phyloP scores from a whole-genome alignment of 2,329 filamentous ascomycete species.

The Neofusicoccum kwambonambiense region DNA sequence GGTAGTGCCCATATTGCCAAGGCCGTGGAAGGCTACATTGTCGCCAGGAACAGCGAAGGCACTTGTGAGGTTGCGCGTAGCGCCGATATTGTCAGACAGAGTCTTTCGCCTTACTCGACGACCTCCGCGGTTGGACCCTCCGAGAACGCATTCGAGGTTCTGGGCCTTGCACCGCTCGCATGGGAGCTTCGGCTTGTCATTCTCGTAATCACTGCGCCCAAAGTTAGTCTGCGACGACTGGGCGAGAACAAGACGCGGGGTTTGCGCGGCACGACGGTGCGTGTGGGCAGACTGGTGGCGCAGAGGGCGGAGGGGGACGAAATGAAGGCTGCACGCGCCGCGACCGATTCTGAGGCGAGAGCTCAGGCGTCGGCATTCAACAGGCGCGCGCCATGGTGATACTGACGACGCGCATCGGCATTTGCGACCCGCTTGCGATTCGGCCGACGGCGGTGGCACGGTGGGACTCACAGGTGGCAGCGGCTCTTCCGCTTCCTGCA shows the following conservation, averaged over 20 bases:
- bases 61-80: conserved; percentile 22
- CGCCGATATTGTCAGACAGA: conserved; percentile 30
- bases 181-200: conserved; percentile 49
- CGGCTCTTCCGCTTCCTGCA: conserved; percentile 41
- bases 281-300: not conserved
- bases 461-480: conserved; percentile 36
- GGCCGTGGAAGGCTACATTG: conserved; percentile 33
- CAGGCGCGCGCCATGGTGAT: not conserved
- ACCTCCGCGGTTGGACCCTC: conserved; percentile 59
- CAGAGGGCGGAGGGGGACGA: not conserved
- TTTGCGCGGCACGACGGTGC: not conserved
- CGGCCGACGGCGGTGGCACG: conserved; percentile 1
- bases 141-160: conserved; percentile 58
- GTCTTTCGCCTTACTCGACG: conserved; percentile 54
- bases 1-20: conserved; percentile 37
- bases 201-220: conserved; percentile 34
- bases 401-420: conserved; percentile 7
- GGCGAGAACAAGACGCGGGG: not conserved
- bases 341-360: not conserved
- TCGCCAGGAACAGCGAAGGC: conserved; percentile 23
- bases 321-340: not conserved
- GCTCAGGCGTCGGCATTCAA: not conserved
- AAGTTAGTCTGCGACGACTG: not conserved
- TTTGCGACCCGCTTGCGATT: conserved; percentile 15
- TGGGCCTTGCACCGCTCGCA: conserved; percentile 60